Base-by-base conservation (phyloP, 2,329 filamentous ascomycete species). In the Ceratocystis ficicola region DNA sequence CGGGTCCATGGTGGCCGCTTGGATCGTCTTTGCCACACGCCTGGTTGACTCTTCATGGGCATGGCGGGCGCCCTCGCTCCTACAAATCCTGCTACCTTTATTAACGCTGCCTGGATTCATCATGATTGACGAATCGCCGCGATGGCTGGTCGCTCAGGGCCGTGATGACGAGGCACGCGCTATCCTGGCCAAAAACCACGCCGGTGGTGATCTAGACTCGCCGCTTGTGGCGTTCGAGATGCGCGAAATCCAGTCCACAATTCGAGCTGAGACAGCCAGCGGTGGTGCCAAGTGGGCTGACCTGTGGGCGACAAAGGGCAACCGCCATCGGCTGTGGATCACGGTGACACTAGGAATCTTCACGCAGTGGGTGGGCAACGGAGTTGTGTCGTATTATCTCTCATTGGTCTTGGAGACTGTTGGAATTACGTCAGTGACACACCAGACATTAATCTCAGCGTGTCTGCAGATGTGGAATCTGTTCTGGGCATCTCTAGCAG, bases 211-310 rank as follows among this genome's bases (percentile, higher is more conserved):
- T 62, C 70, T 70, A 5, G 72, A 76, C 44, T 82, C 80, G 0
- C 73, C 78, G 12, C 77, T 85, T 12, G 81, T 85, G 30, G 77
- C 78, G 63, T 82, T 81, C 7, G 84, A 87, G 70, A 81, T 85
- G 70, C 78, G 78, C 0, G 82, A 86, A 71, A 86, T 87, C 69
- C 75, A 80, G 62, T 77, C 79, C 3, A 82, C 83, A 0, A 80
- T 85, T 70, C 76, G 77, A 36, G 70, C 82, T 0, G 82, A 85
- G 70, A 80, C 85, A 68, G 73, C 77, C 59, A 77, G 80, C 28
- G 80, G 79, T 67, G 74, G 76, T 67, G 79, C 78, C 5, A 65
- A 52, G 15, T 86, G 83, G 82, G 68, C 73, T 67, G 80, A 83
- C 68, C 74, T 84, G 72, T 68, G 84, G 28, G 74, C 73, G 60